These are phyloP conservation scores for Pinus albicaulis DNA, from an alignment of 75 land plant genomes.

Conservation along the genomic window DNA sequence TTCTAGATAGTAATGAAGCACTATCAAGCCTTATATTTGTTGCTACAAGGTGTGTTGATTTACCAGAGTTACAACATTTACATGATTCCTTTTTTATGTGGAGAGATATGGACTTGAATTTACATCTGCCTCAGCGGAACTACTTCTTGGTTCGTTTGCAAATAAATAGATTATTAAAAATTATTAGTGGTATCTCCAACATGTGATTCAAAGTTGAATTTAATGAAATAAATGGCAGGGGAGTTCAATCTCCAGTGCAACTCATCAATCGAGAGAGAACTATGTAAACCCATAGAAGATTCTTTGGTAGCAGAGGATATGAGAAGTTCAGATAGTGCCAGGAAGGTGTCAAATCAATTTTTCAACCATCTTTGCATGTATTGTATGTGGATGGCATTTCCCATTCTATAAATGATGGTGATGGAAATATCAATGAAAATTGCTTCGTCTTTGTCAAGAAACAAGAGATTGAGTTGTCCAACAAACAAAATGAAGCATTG, in stretches of 20 bases:
- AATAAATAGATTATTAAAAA: slow-evolving; percentile 36
- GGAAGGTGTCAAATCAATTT: not conserved
- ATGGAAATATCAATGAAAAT: too few relatives aligned
- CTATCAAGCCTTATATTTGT: too few relatives aligned
- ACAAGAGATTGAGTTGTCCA: not conserved
- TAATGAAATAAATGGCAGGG: slow-evolving; percentile 29
- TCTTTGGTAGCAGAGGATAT: not conserved
- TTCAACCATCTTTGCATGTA: not conserved
- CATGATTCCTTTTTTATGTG: not conserved
- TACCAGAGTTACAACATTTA: too few relatives aligned
- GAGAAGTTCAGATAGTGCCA: not conserved
- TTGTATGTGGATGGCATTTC: not conserved
- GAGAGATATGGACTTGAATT: slow-evolving; percentile 35
- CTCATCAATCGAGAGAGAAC: slow-evolving; percentile 7
- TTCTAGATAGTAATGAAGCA: too few relatives aligned
- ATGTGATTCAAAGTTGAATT: slow-evolving; percentile 22
- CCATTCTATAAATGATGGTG: too few relatives aligned
- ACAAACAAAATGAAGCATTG: not conserved
- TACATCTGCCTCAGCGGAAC: slow-evolving; percentile 18
- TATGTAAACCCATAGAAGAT: not conserved
- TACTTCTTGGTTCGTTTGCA: slow-evolving; percentile 26
- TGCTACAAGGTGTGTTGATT: too few relatives aligned
- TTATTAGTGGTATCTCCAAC: slow-evolving; percentile 10
- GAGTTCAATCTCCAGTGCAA: slow-evolving; percentile 9
- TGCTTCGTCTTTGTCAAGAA: not conserved